Evolutionary conservation across 768 basidiomycete species (phyloP), one percentile per base, ranked within the genome.

Genomic region (Guyanaporus albipodus): DNA sequence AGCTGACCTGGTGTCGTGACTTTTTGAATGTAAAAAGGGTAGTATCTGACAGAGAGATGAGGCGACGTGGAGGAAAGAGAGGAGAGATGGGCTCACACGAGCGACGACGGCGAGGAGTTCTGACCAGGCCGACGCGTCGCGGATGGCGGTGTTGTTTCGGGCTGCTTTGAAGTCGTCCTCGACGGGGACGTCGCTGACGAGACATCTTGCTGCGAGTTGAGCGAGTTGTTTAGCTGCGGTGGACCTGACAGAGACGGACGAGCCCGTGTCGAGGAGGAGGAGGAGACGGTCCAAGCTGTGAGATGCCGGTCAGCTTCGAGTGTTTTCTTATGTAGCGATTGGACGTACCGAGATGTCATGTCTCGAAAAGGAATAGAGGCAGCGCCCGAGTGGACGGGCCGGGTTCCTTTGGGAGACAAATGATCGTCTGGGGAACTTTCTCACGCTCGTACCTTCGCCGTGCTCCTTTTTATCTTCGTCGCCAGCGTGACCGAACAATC

Each of bases 211-310:
- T 0, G 92, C 92, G 42, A 99, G 75, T 53, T 94, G 90, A 0
- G 93, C 93, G 36, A 99, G 76, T 65, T 99, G 96, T 60, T 91
- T 93, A 5, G 94, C 94, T 0, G 96, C 95, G n/a, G 96, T 96
- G 52, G 83, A 83, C 62, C 94, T 81, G 55, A 99, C 86, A 40
- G 87, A 86, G 33, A 78, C 69, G 4, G 92, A 92, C 11, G 95
- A 94, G 36, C 96, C 96, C 29, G 92, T 93, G 67, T 97, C 94
- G 52, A 99, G 81, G 36, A 99, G 79, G 59, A 91, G 79, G 65
- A 99, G 84, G 73, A 99, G 87, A 68, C 96, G 85, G 78, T 98
- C 96, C 74, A 97, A 83, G 74, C 94, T 95, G 59, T 6, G 44
- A 43, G 0, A 43, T 8, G 34, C 15, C 27, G 6, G 43, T 48